These are phyloP conservation scores for Yarrowia sp. DNA, from an alignment of 805 yeast genomes.

Conservation along the genomic window DNA sequence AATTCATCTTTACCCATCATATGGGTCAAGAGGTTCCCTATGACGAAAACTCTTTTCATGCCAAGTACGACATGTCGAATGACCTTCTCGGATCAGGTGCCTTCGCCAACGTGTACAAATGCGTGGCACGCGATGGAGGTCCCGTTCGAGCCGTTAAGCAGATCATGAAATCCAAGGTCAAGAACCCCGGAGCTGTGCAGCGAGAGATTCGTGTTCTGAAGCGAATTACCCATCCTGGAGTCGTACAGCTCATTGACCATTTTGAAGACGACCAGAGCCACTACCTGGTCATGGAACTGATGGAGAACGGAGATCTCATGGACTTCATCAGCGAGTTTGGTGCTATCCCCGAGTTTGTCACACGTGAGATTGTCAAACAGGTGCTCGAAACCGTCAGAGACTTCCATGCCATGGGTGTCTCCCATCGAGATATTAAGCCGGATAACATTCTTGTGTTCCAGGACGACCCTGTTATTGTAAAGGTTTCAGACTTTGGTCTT, in stretches of 20 bases:
- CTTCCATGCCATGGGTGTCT: conserved; percentile 84
- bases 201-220: conserved; percentile 81
- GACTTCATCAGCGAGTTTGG: conserved; percentile 94
- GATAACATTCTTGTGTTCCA: conserved; percentile 88
- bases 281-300: conserved; percentile 91
- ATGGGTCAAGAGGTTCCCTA: conserved; percentile 34
- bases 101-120: conserved; percentile 91
- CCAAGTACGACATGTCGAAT: conserved; percentile 67
- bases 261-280: conserved; percentile 79
- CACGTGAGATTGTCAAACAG: conserved; percentile 81
- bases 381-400: conserved; percentile 78
- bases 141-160: conserved; percentile 87
- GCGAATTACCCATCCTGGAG: conserved; percentile 76
- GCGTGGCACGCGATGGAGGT: conserved; percentile 81
- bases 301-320: conserved; percentile 96
- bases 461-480: conserved; percentile 87
- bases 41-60: conserved; percentile 30
- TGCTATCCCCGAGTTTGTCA: conserved; percentile 79
- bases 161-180: conserved; percentile 73
- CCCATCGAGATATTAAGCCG: conserved; percentile 96
- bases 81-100: conserved; percentile 96
- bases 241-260: conserved; percentile 76
- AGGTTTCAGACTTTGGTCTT: conserved; percentile 92
- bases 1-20: conserved; percentile 48
- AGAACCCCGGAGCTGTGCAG: conserved; percentile 74